phyloP scores from a whole-genome alignment of 139 green algal genomes.

The Mychonastes homosphaera region DNA sequence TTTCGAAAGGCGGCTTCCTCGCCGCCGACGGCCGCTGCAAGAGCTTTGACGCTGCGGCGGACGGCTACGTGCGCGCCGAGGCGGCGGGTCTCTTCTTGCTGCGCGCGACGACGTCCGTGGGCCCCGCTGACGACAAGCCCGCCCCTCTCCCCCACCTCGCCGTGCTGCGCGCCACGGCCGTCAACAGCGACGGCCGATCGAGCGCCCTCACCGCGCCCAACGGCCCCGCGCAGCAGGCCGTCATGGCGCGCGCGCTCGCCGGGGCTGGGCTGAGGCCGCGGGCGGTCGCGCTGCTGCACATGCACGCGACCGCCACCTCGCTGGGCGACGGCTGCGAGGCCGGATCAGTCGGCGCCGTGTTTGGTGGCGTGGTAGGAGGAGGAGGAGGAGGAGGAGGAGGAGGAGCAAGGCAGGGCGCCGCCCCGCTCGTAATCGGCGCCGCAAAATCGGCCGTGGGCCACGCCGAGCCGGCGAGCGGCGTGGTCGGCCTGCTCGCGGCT shows the following conservation, averaged over 20 bases:
- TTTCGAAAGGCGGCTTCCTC: conserved; percentile 41
- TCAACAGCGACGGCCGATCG: conserved; percentile 76
- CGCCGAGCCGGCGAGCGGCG: conserved; percentile 46
- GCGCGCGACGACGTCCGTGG: not conserved
- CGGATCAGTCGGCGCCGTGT: conserved; percentile 37
- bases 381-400: not conserved
- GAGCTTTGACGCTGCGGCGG: conserved; percentile 67
- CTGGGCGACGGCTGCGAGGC: conserved; percentile 77
- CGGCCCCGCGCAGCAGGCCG: conserved; percentile 68
- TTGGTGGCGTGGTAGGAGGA: conserved; percentile 8
- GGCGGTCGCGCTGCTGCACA: conserved; percentile 28
- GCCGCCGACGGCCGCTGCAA: conserved; percentile 70
- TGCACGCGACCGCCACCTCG: conserved; percentile 73
- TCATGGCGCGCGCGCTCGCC: conserved; percentile 45
- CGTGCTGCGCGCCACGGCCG: conserved; percentile 22
- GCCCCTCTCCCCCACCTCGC: not conserved
- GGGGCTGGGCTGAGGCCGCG: conserved; percentile 14
- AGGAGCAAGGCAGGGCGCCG: conserved; percentile 13
- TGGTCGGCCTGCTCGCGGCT: conserved; percentile 31
- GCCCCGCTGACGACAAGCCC: not conserved
- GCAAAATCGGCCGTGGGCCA: conserved; percentile 40
- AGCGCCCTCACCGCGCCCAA: conserved; percentile 78
- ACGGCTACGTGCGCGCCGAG: conserved; percentile 62
- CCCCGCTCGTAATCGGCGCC: conserved; percentile 22
- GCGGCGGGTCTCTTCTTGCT: conserved; percentile 16